Evolutionary conservation across 805 yeast genomes (phyloP).

Genomic region (Teunomyces pallodes): DNA sequence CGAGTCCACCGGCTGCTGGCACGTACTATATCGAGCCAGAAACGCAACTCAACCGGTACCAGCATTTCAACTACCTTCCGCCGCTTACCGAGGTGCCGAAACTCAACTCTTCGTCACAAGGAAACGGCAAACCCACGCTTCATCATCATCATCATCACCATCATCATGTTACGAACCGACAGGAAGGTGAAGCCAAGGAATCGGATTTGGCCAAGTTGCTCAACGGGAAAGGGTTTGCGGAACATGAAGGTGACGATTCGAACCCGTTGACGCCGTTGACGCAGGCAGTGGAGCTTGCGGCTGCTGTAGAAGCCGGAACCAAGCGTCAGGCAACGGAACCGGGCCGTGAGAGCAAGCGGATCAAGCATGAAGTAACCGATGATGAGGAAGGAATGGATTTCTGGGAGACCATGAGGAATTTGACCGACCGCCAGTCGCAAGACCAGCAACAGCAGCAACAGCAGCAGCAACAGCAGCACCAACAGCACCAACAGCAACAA

Average conservation of each 20-base stretch:
- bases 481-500: constrained; percentile 1
- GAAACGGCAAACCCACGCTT: constrained; percentile 25
- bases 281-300: constrained; percentile 40
- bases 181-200: constrained; percentile 22
- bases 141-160: constrained; percentile 33
- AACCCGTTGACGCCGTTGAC: constrained; percentile 35
- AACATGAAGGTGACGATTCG: neutral
- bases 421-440: constrained; percentile 35
- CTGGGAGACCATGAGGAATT: constrained; percentile 65
- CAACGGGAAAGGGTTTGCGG: constrained; percentile 24
- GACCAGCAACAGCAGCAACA: constrained; percentile 8
- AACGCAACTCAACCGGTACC: constrained; percentile 53
- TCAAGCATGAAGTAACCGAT: constrained; percentile 25
- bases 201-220: constrained; percentile 45
- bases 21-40: constrained; percentile 44
- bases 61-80: constrained; percentile 74
- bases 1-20: constrained; percentile 1
- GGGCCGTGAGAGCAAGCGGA: constrained; percentile 4
- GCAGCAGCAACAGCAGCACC: constrained; percentile 8
- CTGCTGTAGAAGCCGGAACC: constrained; percentile 26
- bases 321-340: constrained; percentile 4
- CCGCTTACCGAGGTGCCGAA: constrained; percentile 71
- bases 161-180: constrained; percentile 14
- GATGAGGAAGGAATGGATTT: constrained; percentile 65
- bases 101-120: constrained; percentile 52